Conservation (phyloP, 306 rosid genomes). For the Boehmeria nivea region DNA sequence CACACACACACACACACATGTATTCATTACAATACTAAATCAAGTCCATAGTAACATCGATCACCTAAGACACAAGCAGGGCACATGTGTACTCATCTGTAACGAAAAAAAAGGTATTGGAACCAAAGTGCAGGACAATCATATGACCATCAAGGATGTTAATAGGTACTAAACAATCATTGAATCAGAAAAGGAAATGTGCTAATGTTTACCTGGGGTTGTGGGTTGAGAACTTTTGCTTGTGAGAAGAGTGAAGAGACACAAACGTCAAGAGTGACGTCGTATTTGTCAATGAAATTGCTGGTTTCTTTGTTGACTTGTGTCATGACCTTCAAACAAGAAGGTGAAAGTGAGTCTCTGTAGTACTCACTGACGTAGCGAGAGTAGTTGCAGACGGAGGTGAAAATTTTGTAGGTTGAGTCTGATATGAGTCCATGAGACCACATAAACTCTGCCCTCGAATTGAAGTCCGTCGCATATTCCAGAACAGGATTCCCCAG, state of each 20-base stretch:
- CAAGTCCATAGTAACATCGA: too few species aligned
- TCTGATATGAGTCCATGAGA: slow-evolving; percentile 50
- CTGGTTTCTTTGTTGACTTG: slow-evolving; percentile 72
- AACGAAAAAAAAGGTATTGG: too few species aligned
- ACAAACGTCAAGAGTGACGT: slow-evolving; percentile 82
- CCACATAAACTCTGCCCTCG: slow-evolving; percentile 45
- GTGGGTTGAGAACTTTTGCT: slow-evolving; percentile 43
- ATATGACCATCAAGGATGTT: too few species aligned
- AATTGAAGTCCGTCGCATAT: slow-evolving; percentile 34
- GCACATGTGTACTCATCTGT: too few species aligned
- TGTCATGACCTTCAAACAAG: slow-evolving; percentile 49
- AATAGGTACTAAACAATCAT: too few species aligned
- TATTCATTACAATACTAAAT: too few species aligned
- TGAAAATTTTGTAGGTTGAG: slow-evolving; percentile 34
- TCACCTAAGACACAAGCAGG: too few species aligned
- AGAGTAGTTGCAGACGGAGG: slow-evolving; percentile 36
- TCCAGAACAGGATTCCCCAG: slow-evolving; percentile 42
- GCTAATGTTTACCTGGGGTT: slow-evolving; percentile 13
- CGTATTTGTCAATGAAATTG: slow-evolving; percentile 66
- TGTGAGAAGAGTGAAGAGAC: slow-evolving; percentile 61
- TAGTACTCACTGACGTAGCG: slow-evolving; percentile 39
- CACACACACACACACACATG: too few species aligned
- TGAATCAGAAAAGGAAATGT: too few species aligned
- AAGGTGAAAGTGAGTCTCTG: slow-evolving; percentile 26
- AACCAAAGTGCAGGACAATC: too few species aligned